Conservation (phyloP, 176 grass and related monocot genomes). For the Zoysia japonica region DNA sequence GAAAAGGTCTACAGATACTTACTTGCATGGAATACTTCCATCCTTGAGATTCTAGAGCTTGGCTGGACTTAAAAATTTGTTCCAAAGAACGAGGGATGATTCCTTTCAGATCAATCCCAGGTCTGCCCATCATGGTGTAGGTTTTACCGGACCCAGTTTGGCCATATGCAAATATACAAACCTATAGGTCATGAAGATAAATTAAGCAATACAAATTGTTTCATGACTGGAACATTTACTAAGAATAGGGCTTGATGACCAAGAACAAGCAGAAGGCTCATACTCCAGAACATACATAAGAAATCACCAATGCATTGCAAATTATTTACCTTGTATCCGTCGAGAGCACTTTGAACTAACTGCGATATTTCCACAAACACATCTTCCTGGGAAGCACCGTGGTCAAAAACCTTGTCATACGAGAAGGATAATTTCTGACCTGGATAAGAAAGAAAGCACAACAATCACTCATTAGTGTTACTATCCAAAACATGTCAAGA, state of each 20-base stretch:
- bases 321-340: constrained; percentile 87
- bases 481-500: not conserved
- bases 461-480: not conserved
- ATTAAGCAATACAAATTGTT: constrained; percentile 16
- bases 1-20: not conserved
- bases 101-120: constrained; percentile 62
- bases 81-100: constrained; percentile 88
- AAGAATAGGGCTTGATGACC: not conserved
- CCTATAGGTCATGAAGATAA: constrained; percentile 45
- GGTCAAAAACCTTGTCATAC: constrained; percentile 91
- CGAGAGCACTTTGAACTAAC: constrained; percentile 88
- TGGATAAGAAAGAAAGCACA: constrained; percentile 47
- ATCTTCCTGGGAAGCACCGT: constrained; percentile 76
- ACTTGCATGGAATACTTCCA: constrained; percentile 95
- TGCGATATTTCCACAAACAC: constrained; percentile 97
- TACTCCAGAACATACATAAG: not conserved
- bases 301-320: not conserved
- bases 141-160: constrained; percentile 99
- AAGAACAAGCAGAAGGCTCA: not conserved
- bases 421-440: constrained; percentile 77
- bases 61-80: constrained; percentile 83
- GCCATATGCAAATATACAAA: constrained; percentile 99
- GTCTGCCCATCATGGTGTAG: constrained; percentile 96
- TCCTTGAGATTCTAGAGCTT: constrained; percentile 69
- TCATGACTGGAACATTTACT: not conserved